These are phyloP conservation scores for Rhizopus delemar DNA, from an alignment of 371 early-diverging fungal species.

Conservation along the genomic window DNA sequence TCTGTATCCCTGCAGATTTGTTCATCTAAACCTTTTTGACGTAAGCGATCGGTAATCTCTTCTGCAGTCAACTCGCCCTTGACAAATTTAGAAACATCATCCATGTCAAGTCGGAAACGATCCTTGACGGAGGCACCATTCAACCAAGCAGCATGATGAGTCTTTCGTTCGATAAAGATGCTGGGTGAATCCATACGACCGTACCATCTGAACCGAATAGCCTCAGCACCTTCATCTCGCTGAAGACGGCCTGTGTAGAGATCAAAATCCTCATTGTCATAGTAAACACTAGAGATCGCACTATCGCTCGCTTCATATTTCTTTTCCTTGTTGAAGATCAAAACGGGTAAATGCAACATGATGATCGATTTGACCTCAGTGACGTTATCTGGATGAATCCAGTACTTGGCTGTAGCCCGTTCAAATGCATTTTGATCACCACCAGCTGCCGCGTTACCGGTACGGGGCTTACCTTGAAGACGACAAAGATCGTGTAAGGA, in stretches of 20 bases:
- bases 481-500: conserved; percentile 32
- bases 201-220: conserved; percentile 89
- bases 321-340: conserved; percentile 68
- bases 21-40: conserved; percentile 67
- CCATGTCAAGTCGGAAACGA: conserved; percentile 45
- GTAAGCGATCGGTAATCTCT: conserved; percentile 75
- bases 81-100: conserved; percentile 39
- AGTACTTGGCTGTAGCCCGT: conserved; percentile 65
- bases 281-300: conserved; percentile 30
- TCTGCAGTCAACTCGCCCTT: conserved; percentile 87
- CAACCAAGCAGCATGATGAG: conserved; percentile 93
- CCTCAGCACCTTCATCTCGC: conserved; percentile 89
- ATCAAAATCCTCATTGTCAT: conserved; percentile 30
- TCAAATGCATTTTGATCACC: conserved; percentile 34
- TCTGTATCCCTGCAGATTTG: conserved; percentile 18
- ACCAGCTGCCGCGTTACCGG: conserved; percentile 30
- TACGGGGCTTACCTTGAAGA: conserved; percentile 22
- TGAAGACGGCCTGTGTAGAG: conserved; percentile 71
- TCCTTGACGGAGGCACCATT: conserved; percentile 80
- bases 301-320: conserved; percentile 30
- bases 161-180: conserved; percentile 96
- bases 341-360: conserved; percentile 90
- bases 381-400: conserved; percentile 97
- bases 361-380: conserved; percentile 91
- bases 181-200: conserved; percentile 54